Evolutionary conservation across 192 early-diverging fungal species (phyloP).

Genomic region (Gorgonomyces haynaldii): DNA sequence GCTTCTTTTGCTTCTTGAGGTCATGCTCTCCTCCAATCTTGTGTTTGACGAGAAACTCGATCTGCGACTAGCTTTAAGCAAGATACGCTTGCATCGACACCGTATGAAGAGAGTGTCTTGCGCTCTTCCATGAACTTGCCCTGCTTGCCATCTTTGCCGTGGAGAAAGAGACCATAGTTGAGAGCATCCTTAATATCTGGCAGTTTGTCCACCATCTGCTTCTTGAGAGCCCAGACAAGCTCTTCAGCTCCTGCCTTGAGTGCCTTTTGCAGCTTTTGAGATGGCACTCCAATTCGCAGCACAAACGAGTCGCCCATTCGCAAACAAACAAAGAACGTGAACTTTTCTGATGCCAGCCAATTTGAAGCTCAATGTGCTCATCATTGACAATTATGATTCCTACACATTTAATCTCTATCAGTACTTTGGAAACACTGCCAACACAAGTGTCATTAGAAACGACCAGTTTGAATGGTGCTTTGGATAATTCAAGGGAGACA

Average conservation of each 20-base stretch:
- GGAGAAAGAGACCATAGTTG: slow-evolving; percentile 35
- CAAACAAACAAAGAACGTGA: no score
- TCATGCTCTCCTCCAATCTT: slow-evolving; percentile 7
- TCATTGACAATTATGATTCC: slow-evolving; percentile 96
- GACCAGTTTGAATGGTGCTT: slow-evolving; percentile 77
- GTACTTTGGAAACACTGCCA: slow-evolving; percentile 26
- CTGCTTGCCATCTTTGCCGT: slow-evolving; percentile 15
- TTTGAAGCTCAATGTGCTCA: slow-evolving; percentile 37
- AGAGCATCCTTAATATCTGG: slow-evolving; percentile 30
- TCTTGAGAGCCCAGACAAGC: slow-evolving; percentile 32
- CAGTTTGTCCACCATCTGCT: slow-evolving; percentile 37
- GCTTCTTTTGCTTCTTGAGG: slow-evolving; percentile 42
- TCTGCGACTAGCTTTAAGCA: slow-evolving; percentile 13
- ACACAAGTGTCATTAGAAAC: slow-evolving; percentile 66
- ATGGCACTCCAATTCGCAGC: slow-evolving; percentile 29
- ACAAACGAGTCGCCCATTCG: slow-evolving; percentile 14
- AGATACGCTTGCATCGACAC: slow-evolving; percentile 27
- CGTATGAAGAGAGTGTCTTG: slow-evolving; percentile 16
- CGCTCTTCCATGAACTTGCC: slow-evolving; percentile 41
- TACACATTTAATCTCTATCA: slow-evolving; percentile 95
- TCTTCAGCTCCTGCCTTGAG: slow-evolving; percentile 20
- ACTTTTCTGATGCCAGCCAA: slow-evolving; percentile 1
- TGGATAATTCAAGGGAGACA: neutral
- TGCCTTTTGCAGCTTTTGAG: slow-evolving; percentile 28
- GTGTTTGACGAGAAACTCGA: slow-evolving; percentile 37